Base-by-base conservation (phyloP, 2,329 filamentous ascomycete genomes). In the Fusarium albidum region DNA sequence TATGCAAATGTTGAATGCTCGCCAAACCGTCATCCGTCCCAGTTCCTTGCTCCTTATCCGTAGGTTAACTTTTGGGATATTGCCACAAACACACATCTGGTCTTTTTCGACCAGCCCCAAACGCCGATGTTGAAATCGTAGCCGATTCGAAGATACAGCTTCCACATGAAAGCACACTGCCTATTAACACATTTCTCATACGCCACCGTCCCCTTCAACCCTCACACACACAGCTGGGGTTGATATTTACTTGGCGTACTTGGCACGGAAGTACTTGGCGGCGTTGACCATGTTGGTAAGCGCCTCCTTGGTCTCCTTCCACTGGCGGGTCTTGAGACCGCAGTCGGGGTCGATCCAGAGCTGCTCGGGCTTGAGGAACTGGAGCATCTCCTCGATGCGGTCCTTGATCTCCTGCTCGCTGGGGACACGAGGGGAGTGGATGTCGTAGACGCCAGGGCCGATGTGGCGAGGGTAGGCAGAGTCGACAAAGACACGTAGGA, bases 291-390 rank as follows among this genome's bases (percentile, higher is more conserved):
- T 90, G 88, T 97, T 96, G 82, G 81, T 82, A 73, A 99, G 82
- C 54, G 94, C 91, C 73, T 92, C 92, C 89, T 97, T 98, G 78
- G 93, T 96, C 88, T 99, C 94, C 78, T 90, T 87, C 94, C 95
- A 98, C 83, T 96, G 90, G 70, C 95, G 91, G 69, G 95, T 99
- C 92, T 99, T 99, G 57, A 99, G 88, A 83, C 95, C 95, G 75
- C 95, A 99, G 83, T 99, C 95, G 68, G 95, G 95, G 85, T 99
- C 94, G 82, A 98, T 91, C 95, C 95, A 99, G 76, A 99, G 91
- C 86, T 99, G 95, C 73, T 97, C 92, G 55, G 93, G 93, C 85
- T 92, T 94, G 79, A 98, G 90, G 85, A 92, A 93, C 80, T 90
- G 84, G 66, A 99, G 87, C 95, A 98, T 98, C 89, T 99, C 95